Percentiles rank a stretch among this genome's conserved stretches.
phyloP scores from a whole-genome alignment of 495 filamentous ascomycete genomes.

The Recurvomyces mirabilis region DNA sequence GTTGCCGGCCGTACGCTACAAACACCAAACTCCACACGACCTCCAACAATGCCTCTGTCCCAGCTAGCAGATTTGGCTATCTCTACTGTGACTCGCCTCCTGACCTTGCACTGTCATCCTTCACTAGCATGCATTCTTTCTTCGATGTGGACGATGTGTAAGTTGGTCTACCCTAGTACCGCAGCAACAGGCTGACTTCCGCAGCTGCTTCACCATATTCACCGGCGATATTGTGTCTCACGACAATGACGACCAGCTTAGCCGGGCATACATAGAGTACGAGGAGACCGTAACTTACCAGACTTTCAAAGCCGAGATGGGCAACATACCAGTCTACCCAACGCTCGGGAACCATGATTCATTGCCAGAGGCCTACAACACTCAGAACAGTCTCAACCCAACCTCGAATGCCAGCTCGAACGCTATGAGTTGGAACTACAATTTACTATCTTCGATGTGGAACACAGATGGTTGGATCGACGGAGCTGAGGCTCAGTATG shows the following conservation, averaged over 20 bases:
- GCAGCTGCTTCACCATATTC: too few species aligned
- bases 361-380: constrained; percentile 6
- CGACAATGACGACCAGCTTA: constrained; percentile 8
- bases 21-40: too few species aligned
- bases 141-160: constrained; percentile 1
- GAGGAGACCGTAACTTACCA: constrained; percentile 10
- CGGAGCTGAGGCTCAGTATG: constrained; percentile 31
- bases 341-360: constrained; percentile 14
- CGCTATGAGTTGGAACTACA: constrained; percentile 37
- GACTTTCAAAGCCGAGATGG: constrained; percentile 11
- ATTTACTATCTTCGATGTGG: constrained; percentile 42
- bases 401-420: neutral
- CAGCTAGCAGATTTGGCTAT: constrained; percentile 23
- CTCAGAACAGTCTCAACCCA: constrained; percentile 3
- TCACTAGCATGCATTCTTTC: constrained; percentile 20
- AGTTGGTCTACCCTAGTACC: too few species aligned
- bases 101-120: constrained; percentile 23
- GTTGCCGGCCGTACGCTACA: constrained; percentile 16
- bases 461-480: constrained; percentile 42
- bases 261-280: constrained; percentile 8
- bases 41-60: constrained; percentile 18
- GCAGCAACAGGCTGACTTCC: too few species aligned
- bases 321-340: constrained; percentile 7
- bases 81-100: constrained; percentile 24
- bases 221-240: constrained; percentile 18